Base-by-base conservation (phyloP, 139 green algal species). In the Bryopsis sp. region DNA sequence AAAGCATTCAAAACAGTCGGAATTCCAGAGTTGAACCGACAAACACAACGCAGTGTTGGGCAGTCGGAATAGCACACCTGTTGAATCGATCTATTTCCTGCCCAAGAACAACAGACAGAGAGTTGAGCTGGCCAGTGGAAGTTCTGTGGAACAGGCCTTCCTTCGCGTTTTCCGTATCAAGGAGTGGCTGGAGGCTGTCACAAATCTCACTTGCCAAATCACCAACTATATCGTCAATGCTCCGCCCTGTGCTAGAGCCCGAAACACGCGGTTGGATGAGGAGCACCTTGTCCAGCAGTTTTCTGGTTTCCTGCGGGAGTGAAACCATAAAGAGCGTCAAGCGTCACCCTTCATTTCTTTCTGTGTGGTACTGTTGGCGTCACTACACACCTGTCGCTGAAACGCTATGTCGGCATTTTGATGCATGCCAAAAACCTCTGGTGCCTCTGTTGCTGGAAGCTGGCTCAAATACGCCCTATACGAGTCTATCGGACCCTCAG, bases 361-460 rank as follows among this genome's bases (percentile, higher is more conserved):
- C n/a, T n/a, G n/a, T n/a, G n/a, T n/a, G n/a, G n/a, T n/a, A n/a
- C n/a, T n/a, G n/a, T n/a, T n/a, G n/a, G n/a, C n/a, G n/a, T n/a
- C n/a, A n/a, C n/a, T n/a, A 24, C 81, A 90, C 75, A 93, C 86
- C 43, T 89, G 79, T 59, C 89, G 73, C 78, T 93, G 81, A 74
- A 88, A 91, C 8, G 80, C 74, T 64, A 92, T 90, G 78, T 91
- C 87, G 33, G 89, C 89, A 64, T 93, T 95, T 46, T 83, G 43
- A 68, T 95, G 89, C 82, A 95, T 89, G 60, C 89, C 89, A 82
- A 94, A 95, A 58, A 95, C 85, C 66, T 90, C 87, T 11, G 89
- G 89, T 28, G 77, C 80, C 71, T 93, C 86, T 4, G 71, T 76
- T 39, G 48, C 26, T 3, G 87, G 84, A 63, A 94, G 70, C 35